phyloP scores from a whole-genome alignment of 257 asterid species.

The Plectranthus barbatus region DNA sequence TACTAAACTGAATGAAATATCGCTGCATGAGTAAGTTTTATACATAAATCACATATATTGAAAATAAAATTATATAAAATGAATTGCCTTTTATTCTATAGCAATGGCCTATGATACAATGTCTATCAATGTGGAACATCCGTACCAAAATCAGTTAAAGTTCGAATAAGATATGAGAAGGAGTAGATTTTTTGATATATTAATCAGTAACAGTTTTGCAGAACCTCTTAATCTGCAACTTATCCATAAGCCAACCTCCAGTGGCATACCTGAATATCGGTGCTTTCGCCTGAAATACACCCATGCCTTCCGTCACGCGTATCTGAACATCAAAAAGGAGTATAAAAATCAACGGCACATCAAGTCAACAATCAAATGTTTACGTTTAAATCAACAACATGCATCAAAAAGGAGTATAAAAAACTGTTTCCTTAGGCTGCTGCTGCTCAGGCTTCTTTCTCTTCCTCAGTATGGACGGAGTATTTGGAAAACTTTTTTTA shows the following conservation, averaged over 20 bases:
- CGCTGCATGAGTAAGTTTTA: no score
- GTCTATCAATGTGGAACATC: constrained; percentile 11
- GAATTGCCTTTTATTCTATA: background rate
- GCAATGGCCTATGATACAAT: background rate
- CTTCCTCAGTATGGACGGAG: constrained; percentile 86
- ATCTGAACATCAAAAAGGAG: constrained; percentile 9
- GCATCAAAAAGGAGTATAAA: no score
- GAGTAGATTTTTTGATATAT: background rate
- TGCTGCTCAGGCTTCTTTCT: constrained; percentile 48
- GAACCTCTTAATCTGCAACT: background rate
- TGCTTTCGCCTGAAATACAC: background rate
- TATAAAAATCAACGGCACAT: background rate
- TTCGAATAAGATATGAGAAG: background rate
- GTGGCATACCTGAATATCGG: background rate
- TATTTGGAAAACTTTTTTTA: constrained; percentile 62
- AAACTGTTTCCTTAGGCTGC: constrained; percentile 24
- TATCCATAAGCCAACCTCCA: background rate
- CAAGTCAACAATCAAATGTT: background rate
- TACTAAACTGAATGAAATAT: no score
- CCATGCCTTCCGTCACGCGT: background rate
- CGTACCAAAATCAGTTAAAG: constrained; percentile 30
- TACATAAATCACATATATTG: no score
- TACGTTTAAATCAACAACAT: background rate
- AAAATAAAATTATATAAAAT: no score
- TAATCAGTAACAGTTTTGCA: background rate